Base-by-base conservation (phyloP, 768 basidiomycete genomes). In the Phanerodontia chrysosporium region DNA sequence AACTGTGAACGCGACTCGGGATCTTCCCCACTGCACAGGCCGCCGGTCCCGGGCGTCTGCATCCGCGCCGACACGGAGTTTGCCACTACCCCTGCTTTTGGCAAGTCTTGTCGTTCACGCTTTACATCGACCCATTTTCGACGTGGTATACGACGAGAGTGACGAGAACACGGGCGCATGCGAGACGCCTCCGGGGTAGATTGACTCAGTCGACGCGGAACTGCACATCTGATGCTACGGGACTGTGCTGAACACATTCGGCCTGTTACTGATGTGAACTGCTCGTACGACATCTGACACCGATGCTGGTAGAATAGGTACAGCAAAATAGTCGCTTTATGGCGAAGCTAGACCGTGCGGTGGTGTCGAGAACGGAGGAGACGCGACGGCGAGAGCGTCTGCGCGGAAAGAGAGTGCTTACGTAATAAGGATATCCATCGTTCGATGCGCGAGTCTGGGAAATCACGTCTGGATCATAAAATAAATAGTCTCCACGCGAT, bases 401-500 rank as follows among this genome's bases (percentile, higher is more conserved):
- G 53, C 18, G 7, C 8, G 10, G 39, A 8, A 8, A 42, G 39
- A 45, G 30, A 18, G 2, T 24, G 56, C n/a, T 57, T 57, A 57
- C 56, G 24, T 57, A 57, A 57, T 56, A 46, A 55, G 53, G 25
- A 29, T n/a, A n/a, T 21, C 21, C 22, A 59, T 63, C 58, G 62
- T 59, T 59, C 62, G 62, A 63, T 59, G 58, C 32, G 32, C 45
- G 27, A 22, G 27, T 24, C 13, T 25, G 36, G 44, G 32, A 35
- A 44, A 55, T n/a, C 44, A 10, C 18, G 29, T 18, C 39, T 7
- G 39, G 39, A 42, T 9, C 53, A 39, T 18, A 45, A 46, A 35
- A 54, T 52, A 63, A 58, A 62, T 53, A 45, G 35, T 51, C 9
- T 36, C 39, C 62, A 57, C 49, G 62, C 58, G 58, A 55, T 42